Conservation (phyloP, 495 filamentous ascomycete species). For the Xeromyces bisporus region DNA sequence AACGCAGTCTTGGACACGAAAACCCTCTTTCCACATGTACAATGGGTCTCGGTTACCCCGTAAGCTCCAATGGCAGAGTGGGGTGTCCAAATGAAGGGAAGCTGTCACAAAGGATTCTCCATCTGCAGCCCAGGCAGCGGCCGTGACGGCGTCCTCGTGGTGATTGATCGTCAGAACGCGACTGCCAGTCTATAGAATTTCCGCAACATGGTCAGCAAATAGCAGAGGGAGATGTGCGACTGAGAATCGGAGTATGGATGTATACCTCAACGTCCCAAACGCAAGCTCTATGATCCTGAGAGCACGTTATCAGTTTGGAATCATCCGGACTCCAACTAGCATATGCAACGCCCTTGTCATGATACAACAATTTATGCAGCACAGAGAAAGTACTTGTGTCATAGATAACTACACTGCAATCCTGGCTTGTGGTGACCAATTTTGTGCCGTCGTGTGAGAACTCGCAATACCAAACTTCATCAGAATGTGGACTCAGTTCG, state of each 20-base stretch:
- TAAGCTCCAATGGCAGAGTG: slow-evolving; percentile 49
- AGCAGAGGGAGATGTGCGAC: neutral
- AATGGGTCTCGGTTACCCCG: slow-evolving; percentile 37
- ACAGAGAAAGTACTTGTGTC: slow-evolving; percentile 53
- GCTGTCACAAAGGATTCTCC: slow-evolving; percentile 65
- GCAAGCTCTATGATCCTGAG: slow-evolving; percentile 52
- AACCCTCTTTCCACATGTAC: slow-evolving; percentile 46
- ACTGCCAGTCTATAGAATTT: slow-evolving; percentile 42
- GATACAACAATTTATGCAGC: slow-evolving; percentile 45
- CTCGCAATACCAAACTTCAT: slow-evolving; percentile 78
- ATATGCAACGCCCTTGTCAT: slow-evolving; percentile 51
- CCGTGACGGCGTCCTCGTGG: slow-evolving; percentile 66
- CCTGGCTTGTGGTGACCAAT: slow-evolving; percentile 66
- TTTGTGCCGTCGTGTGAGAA: slow-evolving; percentile 83
- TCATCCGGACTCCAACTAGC: slow-evolving; percentile 88
- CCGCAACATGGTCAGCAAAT: neutral
- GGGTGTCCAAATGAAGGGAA: slow-evolving; percentile 48
- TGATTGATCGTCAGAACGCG: slow-evolving; percentile 45
- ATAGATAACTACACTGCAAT: slow-evolving; percentile 63
- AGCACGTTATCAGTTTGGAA: slow-evolving; percentile 65
- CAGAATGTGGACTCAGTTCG: slow-evolving; percentile 55
- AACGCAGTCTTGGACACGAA: slow-evolving; percentile 69
- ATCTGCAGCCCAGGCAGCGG: slow-evolving; percentile 72
- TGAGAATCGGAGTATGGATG: slow-evolving; percentile 1
- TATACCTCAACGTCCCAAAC: slow-evolving; percentile 68